phyloP scores from a whole-genome alignment of 371 early-diverging fungal genomes.

The Mucor mucedo region DNA sequence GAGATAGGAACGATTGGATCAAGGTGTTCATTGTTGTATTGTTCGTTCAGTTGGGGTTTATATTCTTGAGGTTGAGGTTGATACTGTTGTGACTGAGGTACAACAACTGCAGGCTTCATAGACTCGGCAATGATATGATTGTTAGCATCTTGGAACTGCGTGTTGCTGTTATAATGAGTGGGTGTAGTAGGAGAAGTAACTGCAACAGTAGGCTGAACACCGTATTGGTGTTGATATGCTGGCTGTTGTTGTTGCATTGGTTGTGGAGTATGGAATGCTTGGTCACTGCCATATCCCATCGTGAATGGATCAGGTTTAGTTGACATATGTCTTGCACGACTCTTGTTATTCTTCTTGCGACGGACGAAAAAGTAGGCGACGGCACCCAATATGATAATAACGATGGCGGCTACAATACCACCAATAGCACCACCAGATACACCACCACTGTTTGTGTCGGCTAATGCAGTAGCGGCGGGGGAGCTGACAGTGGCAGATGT shows the following conservation, averaged over 20 bases:
- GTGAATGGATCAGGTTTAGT: conserved; percentile 53
- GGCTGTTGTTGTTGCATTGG: conserved; percentile 16
- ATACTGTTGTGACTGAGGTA: conserved; percentile 7
- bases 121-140: conserved; percentile 26
- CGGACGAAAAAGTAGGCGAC: conserved; percentile 46
- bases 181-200: conserved; percentile 9
- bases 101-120: conserved; percentile 17
- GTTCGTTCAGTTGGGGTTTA: conserved; percentile 5
- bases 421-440: conserved; percentile 56
- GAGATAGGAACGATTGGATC: not conserved
- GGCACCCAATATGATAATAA: conserved; percentile 35
- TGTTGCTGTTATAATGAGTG: conserved; percentile 4
- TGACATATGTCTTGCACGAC: conserved; percentile 6
- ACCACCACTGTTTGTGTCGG: conserved; percentile 22
- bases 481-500: conserved; percentile 14
- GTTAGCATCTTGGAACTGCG: conserved; percentile 24
- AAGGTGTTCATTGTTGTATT: conserved; percentile 1
- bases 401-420: conserved; percentile 50
- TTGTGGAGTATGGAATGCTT: conserved; percentile 15
- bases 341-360: conserved; percentile 35
- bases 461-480: conserved; percentile 8
- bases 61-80: conserved; percentile 14
- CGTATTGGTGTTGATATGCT: conserved; percentile 20
- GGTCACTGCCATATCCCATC: conserved; percentile 54
- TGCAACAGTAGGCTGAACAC: conserved; percentile 8